Evolutionary conservation across 2,329 filamentous ascomycete genomes (phyloP).

Genomic region (Epichloe festucae): DNA sequence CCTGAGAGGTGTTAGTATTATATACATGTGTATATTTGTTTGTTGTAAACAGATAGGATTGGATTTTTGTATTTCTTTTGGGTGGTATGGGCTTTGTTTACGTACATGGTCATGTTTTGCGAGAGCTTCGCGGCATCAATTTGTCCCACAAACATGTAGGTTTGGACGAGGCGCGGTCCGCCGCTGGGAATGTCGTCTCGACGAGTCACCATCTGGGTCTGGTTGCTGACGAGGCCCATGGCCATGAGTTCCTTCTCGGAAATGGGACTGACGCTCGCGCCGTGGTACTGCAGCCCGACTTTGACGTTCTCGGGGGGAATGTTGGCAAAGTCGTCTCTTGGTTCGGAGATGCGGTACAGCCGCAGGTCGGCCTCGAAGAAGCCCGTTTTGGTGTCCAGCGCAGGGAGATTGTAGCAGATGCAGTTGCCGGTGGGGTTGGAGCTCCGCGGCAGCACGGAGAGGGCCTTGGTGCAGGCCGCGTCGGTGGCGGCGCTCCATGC

Average conservation of each 20-base stretch:
- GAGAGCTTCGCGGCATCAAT: constrained; percentile 46
- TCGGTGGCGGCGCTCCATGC: constrained; percentile 44
- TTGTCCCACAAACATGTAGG: constrained; percentile 56
- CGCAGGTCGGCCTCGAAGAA: constrained; percentile 66
- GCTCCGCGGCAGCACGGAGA: constrained; percentile 42
- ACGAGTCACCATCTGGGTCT: constrained; percentile 5
- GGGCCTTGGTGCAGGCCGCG: constrained; percentile 43
- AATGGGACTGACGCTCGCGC: constrained; percentile 28
- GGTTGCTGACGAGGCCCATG: constrained; percentile 12
- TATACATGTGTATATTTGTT: neutral
- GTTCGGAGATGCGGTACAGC: constrained; percentile 54
- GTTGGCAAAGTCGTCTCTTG: constrained; percentile 39
- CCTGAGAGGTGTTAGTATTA: constrained; percentile 21
- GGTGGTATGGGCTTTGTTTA: constrained; percentile 1
- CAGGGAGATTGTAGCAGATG: constrained; percentile 68
- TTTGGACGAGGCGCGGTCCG: constrained; percentile 41
- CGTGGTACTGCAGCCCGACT: constrained; percentile 40
- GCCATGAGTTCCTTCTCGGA: constrained; percentile 13
- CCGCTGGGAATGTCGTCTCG: constrained; percentile 8
- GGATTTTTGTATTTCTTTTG: no score
- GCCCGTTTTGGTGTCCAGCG: constrained; percentile 52
- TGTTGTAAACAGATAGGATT: neutral
- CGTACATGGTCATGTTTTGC: constrained; percentile 48
- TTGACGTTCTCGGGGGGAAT: constrained; percentile 38
- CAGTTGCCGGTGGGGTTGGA: constrained; percentile 65